phyloP scores from a whole-genome alignment of 108 stramenopile genomes.

The Cyclostephanos tholiformis region DNA sequence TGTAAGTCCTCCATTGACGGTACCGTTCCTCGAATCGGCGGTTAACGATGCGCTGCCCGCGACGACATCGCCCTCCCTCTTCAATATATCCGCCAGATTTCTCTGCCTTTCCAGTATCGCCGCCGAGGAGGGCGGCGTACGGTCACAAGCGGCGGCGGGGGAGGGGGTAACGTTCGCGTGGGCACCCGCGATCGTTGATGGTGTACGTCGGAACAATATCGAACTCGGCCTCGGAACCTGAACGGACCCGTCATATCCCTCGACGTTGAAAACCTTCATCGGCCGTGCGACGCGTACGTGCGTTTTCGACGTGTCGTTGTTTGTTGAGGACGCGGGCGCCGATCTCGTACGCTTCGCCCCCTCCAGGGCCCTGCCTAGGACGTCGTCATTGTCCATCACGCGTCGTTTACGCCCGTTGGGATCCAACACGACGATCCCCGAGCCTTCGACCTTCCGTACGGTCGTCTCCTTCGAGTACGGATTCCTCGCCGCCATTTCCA shows the following conservation, averaged over 20 bases:
- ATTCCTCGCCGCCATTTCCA: background rate
- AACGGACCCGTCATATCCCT: slow-evolving; percentile 69
- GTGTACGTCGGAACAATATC: slow-evolving; percentile 41
- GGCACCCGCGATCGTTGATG: slow-evolving; percentile 8
- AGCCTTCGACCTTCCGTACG: background rate
- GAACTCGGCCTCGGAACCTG: slow-evolving; percentile 65
- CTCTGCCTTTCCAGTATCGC: slow-evolving; percentile 50
- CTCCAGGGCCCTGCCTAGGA: slow-evolving; percentile 32
- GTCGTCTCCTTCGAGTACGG: slow-evolving; percentile 1
- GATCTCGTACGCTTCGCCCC: slow-evolving; percentile 12
- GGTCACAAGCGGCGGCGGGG: background rate
- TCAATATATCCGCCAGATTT: slow-evolving; percentile 26
- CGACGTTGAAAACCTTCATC: slow-evolving; percentile 35
- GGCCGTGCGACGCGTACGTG: no score
- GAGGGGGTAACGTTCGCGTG: background rate
- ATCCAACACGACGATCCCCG: background rate
- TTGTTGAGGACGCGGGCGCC: background rate
- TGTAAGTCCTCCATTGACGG: no score
- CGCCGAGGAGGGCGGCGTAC: slow-evolving; percentile 2
- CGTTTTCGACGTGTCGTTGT: slow-evolving; percentile 5
- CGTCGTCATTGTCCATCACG: slow-evolving; percentile 24
- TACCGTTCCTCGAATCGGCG: background rate
- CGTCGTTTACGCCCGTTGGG: background rate
- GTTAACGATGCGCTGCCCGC: background rate
- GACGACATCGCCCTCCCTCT: background rate